These are phyloP conservation scores for Fusarium musae DNA, from an alignment of 2,329 filamentous ascomycete genomes.

Conservation along the genomic window DNA sequence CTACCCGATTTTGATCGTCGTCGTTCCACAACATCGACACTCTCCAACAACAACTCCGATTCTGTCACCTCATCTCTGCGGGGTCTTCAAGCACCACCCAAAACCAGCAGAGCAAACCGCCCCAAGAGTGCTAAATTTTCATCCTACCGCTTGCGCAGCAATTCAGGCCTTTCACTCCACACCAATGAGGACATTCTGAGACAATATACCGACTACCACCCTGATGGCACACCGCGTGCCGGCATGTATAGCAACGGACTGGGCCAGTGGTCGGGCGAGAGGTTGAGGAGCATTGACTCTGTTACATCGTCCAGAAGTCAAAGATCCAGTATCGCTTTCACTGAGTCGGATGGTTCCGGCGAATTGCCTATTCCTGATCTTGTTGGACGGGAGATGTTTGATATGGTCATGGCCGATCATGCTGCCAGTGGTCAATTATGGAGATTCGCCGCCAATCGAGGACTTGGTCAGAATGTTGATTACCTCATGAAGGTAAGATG, in stretches of 20 bases:
- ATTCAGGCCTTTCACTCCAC: conserved; percentile 59
- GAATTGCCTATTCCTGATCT: conserved; percentile 56
- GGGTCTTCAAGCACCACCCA: conserved; percentile 35
- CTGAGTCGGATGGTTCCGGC: conserved; percentile 41
- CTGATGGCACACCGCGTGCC: conserved; percentile 51
- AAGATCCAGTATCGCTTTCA: conserved; percentile 42
- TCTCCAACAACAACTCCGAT: conserved; percentile 34
- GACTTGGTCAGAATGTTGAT: conserved; percentile 62
- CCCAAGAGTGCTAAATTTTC: conserved; percentile 47
- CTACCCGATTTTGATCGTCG: conserved; percentile 44
- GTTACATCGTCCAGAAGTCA: conserved; percentile 41
- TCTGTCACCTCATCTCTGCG: conserved; percentile 27
- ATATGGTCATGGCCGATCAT: conserved; percentile 61
- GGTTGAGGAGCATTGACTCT: conserved; percentile 45
- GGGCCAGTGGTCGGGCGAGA: conserved; percentile 33
- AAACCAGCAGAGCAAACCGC: conserved; percentile 37
- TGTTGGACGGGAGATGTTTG: conserved; percentile 61
- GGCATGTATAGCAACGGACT: conserved; percentile 31
- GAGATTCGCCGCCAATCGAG: conserved; percentile 60
- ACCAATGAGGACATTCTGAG: conserved; percentile 57
- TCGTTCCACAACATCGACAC: conserved; percentile 36
- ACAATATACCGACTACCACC: conserved; percentile 59
- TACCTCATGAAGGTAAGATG: conserved; percentile 60
- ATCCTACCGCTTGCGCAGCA: conserved; percentile 53
- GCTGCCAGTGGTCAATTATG: conserved; percentile 58